Percentiles rank a stretch among this genome's conserved stretches.
Evolutionary conservation across 1,139 yeast genomes (phyloP).

Genomic region (Yamadazyma sp.): DNA sequence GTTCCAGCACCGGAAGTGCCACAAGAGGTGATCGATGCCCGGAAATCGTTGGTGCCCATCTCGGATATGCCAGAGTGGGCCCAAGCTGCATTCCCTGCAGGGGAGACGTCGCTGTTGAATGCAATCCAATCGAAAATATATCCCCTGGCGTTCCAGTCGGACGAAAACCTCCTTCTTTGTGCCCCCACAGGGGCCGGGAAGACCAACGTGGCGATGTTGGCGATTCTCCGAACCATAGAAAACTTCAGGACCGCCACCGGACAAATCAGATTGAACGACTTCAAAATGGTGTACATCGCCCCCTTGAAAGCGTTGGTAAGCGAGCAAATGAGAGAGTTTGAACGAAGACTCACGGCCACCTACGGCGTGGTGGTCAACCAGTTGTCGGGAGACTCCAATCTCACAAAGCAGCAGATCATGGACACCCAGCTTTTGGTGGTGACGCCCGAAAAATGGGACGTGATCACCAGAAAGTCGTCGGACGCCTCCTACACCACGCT

Average conservation of each 20-base stretch:
- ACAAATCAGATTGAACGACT: slow-evolving; percentile 42
- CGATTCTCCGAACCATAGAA: slow-evolving; percentile 76
- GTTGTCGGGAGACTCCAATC: slow-evolving; percentile 95
- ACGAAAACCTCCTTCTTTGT: slow-evolving; percentile 77
- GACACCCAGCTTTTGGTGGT: slow-evolving; percentile 91
- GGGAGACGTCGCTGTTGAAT: slow-evolving; percentile 69
- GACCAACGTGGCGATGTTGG: slow-evolving; percentile 89
- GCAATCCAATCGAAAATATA: slow-evolving; percentile 81
- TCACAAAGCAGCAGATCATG: slow-evolving; percentile 78
- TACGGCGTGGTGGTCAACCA: slow-evolving; percentile 80
- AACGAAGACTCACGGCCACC: slow-evolving; percentile 58
- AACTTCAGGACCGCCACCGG: slow-evolving; percentile 54
- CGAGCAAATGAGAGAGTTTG: slow-evolving; percentile 89
- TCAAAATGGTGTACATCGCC: slow-evolving; percentile 91
- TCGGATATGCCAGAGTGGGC: slow-evolving; percentile 80
- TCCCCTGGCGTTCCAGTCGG: slow-evolving; percentile 71
- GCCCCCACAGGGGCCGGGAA: slow-evolving; percentile 99
- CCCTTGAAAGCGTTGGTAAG: slow-evolving; percentile 95
- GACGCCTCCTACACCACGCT: slow-evolving; percentile 62
- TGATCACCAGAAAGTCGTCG: slow-evolving; percentile 74
- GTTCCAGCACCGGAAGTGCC: slow-evolving; percentile 74
- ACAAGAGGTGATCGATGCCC: slow-evolving; percentile 25
- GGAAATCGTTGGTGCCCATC: slow-evolving; percentile 57
- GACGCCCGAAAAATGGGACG: slow-evolving; percentile 99
- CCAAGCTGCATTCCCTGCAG: slow-evolving; percentile 67